A percentile compares a stretch with the other conserved stretches of the same genome.
These are phyloP conservation scores for Geoglossum cookeanum DNA, from an alignment of 2,329 filamentous ascomycete genomes.

Conservation along the genomic window DNA sequence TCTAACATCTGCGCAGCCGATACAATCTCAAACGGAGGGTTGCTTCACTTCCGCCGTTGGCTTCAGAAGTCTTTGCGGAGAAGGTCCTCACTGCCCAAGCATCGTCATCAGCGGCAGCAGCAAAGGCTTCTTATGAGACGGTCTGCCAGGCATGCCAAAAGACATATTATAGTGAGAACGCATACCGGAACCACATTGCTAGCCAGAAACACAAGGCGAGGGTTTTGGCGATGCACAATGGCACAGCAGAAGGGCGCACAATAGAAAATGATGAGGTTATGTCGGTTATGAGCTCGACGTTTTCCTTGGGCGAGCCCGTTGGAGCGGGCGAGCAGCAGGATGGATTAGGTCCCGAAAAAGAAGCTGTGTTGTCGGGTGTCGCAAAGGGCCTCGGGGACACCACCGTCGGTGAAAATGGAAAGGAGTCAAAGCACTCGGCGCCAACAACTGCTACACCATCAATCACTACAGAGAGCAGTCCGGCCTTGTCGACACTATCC, in stretches of 20 bases:
- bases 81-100: slow-evolving; percentile 88
- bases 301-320: slow-evolving; percentile 71
- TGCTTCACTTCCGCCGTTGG: slow-evolving; percentile 72
- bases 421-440: slow-evolving; percentile 15
- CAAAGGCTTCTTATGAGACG: slow-evolving; percentile 76
- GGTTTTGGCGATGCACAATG: slow-evolving; percentile 31
- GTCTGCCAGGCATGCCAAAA: slow-evolving; percentile 67
- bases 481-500: slow-evolving; percentile 30
- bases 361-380: slow-evolving; percentile 59
- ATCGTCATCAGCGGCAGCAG: slow-evolving; percentile 62
- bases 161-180: slow-evolving; percentile 92
- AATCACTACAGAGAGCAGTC: slow-evolving; percentile 19
- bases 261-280: slow-evolving; percentile 46
- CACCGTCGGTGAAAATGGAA: slow-evolving; percentile 24
- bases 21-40: slow-evolving; percentile 95
- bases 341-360: slow-evolving; percentile 43
- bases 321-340: slow-evolving; percentile 26
- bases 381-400: slow-evolving; percentile 59
- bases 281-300: slow-evolving; percentile 77
- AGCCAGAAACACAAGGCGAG: slow-evolving; percentile 77
- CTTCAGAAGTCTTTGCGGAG: slow-evolving; percentile 83
- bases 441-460: slow-evolving; percentile 15
- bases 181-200: slow-evolving; percentile 76
- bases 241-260: slow-evolving; percentile 19
- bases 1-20: slow-evolving; percentile 34